Evolutionary conservation across 179 eudicot species (phyloP).

Genomic region (Beta corolliflora): DNA sequence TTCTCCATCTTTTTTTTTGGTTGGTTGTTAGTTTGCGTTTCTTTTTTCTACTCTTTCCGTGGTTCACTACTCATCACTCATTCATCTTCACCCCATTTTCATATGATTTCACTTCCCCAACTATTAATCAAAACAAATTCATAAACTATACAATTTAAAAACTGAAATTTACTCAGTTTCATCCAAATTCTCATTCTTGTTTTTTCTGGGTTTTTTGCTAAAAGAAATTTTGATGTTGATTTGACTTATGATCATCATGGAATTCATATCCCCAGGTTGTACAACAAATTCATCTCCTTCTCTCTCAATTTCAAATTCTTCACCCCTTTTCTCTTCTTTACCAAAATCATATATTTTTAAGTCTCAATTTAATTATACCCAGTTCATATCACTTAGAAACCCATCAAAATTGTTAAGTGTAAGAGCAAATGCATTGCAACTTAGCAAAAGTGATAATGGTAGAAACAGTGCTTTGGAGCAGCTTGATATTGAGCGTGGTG

Average conservation of each 20-base stretch:
- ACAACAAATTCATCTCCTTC: slow-evolving; percentile 24
- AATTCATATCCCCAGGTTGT: slow-evolving; percentile 27
- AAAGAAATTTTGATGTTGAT: not conserved
- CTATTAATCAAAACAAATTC: not conserved
- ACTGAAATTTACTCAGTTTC: not conserved
- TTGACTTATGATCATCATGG: slow-evolving; percentile 31
- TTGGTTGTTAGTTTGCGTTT: not conserved
- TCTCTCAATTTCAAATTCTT: slow-evolving; percentile 16
- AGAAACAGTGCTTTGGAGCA: slow-evolving; percentile 68
- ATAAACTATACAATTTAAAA: not conserved
- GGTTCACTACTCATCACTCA: slow-evolving; percentile 31
- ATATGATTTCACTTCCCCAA: too few relatives aligned
- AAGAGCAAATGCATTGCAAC: slow-evolving; percentile 39
- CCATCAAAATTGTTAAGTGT: slow-evolving; percentile 22
- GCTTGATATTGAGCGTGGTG: slow-evolving; percentile 96
- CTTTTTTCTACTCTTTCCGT: not conserved
- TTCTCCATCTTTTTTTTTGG: not conserved
- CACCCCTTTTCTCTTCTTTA: slow-evolving; percentile 19
- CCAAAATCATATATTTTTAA: slow-evolving; percentile 30
- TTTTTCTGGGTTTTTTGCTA: not conserved
- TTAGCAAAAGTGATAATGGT: slow-evolving; percentile 21
- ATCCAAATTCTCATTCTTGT: not conserved
- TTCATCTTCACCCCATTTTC: not conserved
- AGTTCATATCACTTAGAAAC: slow-evolving; percentile 1
- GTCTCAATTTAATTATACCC: slow-evolving; percentile 15